A percentile compares a stretch with the other conserved stretches of the same genome.
phyloP scores from a whole-genome alignment of 2,329 filamentous ascomycete species.

The Alternaria atra region DNA sequence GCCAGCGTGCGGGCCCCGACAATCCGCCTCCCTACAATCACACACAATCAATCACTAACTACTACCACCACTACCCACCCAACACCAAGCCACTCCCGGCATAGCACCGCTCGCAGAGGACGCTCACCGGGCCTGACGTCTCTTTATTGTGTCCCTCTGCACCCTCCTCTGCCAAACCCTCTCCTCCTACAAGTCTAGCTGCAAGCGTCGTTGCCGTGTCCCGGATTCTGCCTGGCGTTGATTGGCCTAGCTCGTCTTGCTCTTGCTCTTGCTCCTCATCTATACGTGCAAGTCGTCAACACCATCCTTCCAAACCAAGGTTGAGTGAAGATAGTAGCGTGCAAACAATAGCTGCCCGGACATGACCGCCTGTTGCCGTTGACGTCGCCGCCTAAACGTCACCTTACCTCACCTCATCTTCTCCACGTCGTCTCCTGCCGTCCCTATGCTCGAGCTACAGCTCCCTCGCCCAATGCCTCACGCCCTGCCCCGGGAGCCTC shows the following conservation, averaged over 20 bases:
- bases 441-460: conserved; percentile 54
- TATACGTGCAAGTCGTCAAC: conserved; percentile 37
- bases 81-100: conserved; percentile 24
- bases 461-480: conserved; percentile 53
- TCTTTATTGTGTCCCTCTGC: conserved; percentile 31
- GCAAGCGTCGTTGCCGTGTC: conserved; percentile 27
- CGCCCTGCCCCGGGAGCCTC: conserved; percentile 48
- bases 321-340: conserved; percentile 25
- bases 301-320: conserved; percentile 34
- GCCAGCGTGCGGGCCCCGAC: conserved; percentile 40
- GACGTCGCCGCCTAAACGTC: conserved; percentile 20
- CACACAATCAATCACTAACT: conserved; percentile 20
- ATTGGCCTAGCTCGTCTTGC: conserved; percentile 33
- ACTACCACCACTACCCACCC: conserved; percentile 14
- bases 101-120: conserved; percentile 16
- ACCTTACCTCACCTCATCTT: conserved; percentile 16
- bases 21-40: conserved; percentile 27
- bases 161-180: conserved; percentile 28
- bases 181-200: conserved; percentile 12
- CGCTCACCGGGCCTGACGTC: conserved; percentile 18
- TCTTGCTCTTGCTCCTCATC: conserved; percentile 38
- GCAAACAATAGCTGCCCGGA: conserved; percentile 24
- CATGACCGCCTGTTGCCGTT: conserved; percentile 27
- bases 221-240: conserved; percentile 43
- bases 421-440: conserved; percentile 21